These are phyloP conservation scores for Ciborinia camelliae DNA, from an alignment of 2,329 filamentous ascomycete genomes.

Conservation along the genomic window DNA sequence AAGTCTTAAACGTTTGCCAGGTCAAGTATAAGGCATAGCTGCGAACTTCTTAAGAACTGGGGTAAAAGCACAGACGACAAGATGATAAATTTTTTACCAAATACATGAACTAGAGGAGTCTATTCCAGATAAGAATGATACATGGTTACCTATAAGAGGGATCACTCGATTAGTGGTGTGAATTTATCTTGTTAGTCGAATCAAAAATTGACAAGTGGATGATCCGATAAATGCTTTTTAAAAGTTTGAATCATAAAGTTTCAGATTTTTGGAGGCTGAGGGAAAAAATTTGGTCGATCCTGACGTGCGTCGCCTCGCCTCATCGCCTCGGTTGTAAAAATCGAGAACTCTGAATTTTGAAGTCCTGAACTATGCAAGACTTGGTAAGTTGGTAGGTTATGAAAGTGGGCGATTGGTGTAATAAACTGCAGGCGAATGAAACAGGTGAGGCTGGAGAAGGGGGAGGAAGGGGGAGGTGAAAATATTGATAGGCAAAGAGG, in stretches of 20 bases:
- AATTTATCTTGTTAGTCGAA: constrained; percentile 12
- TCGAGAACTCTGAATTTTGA: too few relatives aligned
- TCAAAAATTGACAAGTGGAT: constrained; percentile 18
- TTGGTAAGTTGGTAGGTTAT: not conserved
- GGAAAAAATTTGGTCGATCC: not conserved
- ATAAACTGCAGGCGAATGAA: constrained; percentile 14
- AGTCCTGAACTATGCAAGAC: not conserved
- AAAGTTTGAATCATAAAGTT: constrained; percentile 7
- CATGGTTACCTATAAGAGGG: too few relatives aligned
- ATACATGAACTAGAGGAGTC: constrained; percentile 12
- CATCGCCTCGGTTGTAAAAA: not conserved
- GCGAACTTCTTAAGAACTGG: constrained; percentile 9
- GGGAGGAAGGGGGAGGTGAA: not conserved
- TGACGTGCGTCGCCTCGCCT: constrained; percentile 4
- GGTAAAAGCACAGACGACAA: constrained; percentile 9
- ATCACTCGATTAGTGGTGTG: too few relatives aligned
- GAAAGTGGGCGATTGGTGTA: not conserved
- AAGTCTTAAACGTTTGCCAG: not conserved
- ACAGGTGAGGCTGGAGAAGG: constrained; percentile 16
- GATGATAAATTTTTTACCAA: not conserved
- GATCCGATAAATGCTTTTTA: not conserved
- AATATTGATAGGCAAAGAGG: not conserved
- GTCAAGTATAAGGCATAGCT: not conserved
- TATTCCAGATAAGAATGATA: constrained; percentile 11
- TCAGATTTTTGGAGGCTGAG: not conserved